phyloP scores from a whole-genome alignment of 345 rosid species.

The Salix koriyanagi region DNA sequence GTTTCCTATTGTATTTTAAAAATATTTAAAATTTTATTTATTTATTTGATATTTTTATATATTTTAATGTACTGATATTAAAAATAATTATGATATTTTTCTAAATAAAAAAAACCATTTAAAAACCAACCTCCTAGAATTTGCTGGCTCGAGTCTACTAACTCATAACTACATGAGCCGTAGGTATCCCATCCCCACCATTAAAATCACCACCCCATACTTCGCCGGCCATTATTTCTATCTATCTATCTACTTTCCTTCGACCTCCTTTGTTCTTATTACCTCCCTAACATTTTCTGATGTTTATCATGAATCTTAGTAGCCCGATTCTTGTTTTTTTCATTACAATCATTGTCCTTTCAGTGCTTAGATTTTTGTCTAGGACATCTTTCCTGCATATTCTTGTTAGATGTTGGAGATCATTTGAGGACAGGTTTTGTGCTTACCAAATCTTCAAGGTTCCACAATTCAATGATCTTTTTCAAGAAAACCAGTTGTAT shows the following conservation, averaged over 20 bases:
- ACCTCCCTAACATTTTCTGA: not conserved
- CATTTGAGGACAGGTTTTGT: slow-evolving; percentile 15
- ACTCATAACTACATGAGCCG: not conserved
- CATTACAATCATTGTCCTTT: not conserved
- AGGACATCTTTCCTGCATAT: slow-evolving; percentile 18
- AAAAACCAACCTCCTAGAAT: too few relatives aligned
- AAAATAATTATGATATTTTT: too few relatives aligned
- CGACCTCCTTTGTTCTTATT: not conserved
- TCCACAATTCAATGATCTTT: slow-evolving; percentile 17
- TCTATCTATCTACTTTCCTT: not conserved
- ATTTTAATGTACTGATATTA: too few relatives aligned
- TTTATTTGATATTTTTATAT: too few relatives aligned
- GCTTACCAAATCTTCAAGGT: slow-evolving; percentile 19
- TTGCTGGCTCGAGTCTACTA: not conserved
- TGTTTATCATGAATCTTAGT: not conserved
- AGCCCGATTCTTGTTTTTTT: not conserved
- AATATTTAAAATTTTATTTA: too few relatives aligned
- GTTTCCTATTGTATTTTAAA: not conserved
- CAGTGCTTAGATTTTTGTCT: not conserved
- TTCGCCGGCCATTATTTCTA: not conserved
- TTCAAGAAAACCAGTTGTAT: slow-evolving; percentile 16
- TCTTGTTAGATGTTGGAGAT: slow-evolving; percentile 2
- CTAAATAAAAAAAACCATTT: too few relatives aligned
- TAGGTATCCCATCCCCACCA: not conserved
- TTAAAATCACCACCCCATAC: not conserved